Percentiles rank a stretch among this genome's conserved stretches.
These are phyloP conservation scores for Candida chauliodis DNA, from an alignment of 805 yeast species.

Conservation along the genomic window DNA sequence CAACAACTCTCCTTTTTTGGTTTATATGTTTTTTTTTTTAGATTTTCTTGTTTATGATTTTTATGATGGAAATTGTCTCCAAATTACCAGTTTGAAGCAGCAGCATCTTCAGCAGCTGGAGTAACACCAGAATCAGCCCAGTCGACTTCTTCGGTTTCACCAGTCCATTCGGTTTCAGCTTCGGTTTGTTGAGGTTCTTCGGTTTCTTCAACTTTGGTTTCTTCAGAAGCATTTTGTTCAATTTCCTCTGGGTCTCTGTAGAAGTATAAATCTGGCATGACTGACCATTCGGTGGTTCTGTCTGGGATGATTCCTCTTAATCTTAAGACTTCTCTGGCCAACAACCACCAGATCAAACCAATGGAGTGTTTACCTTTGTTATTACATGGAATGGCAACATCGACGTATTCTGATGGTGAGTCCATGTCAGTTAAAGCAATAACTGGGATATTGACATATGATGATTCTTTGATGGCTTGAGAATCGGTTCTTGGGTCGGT, in stretches of 20 bases:
- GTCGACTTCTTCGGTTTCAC: slow-evolving; percentile 60
- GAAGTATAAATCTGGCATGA: slow-evolving; percentile 99
- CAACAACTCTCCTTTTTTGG: slow-evolving; percentile 1
- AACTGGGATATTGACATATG: slow-evolving; percentile 99
- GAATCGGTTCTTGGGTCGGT: slow-evolving; percentile 99
- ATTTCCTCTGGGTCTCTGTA: slow-evolving; percentile 99
- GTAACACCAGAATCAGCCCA: slow-evolving; percentile 58
- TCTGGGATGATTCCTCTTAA: slow-evolving; percentile 95
- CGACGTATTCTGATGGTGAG: slow-evolving; percentile 98
- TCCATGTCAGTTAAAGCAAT: slow-evolving; percentile 98
- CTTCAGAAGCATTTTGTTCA: slow-evolving; percentile 70
- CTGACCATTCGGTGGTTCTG: slow-evolving; percentile 97
- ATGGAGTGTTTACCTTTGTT: slow-evolving; percentile 99
- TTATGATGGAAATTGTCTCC: slow-evolving; percentile 6
- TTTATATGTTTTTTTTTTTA: background rate
- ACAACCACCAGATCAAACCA: slow-evolving; percentile 99
- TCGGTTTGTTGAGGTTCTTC: slow-evolving; percentile 64
- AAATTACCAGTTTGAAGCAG: slow-evolving; percentile 47
- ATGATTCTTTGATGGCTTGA: slow-evolving; percentile 99
- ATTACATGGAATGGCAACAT: slow-evolving; percentile 99
- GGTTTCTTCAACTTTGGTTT: slow-evolving; percentile 50
- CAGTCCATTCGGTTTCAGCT: slow-evolving; percentile 53
- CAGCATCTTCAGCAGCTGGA: slow-evolving; percentile 74
- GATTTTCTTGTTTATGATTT: slow-evolving; percentile 1
- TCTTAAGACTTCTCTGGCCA: slow-evolving; percentile 99